Conservation (phyloP, 129 eudicot genomes). For the Helianthus tuberosus region DNA sequence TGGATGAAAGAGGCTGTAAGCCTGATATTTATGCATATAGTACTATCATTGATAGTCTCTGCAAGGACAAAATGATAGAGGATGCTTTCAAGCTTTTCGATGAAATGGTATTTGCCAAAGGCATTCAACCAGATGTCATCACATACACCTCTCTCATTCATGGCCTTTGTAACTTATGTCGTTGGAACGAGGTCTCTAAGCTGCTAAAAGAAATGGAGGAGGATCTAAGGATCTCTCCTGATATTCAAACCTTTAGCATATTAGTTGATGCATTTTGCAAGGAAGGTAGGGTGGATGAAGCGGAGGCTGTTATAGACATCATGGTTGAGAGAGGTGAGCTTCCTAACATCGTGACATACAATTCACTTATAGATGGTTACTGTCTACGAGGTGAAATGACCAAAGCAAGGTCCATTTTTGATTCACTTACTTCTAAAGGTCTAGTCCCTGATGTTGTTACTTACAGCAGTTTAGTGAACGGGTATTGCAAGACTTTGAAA, state of each 20-base stretch:
- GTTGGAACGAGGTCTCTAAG: slow-evolving; percentile 29
- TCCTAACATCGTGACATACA: neutral
- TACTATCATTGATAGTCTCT: slow-evolving; percentile 19
- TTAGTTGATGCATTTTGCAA: slow-evolving; percentile 48
- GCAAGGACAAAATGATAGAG: slow-evolving; percentile 31
- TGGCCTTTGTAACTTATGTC: slow-evolving; percentile 33
- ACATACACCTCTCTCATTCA: neutral
- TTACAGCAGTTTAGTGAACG: slow-evolving; percentile 28
- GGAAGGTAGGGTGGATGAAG: slow-evolving; percentile 31
- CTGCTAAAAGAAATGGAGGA: slow-evolving; percentile 36
- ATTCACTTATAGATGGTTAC: neutral
- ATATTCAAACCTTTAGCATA: slow-evolving; percentile 16
- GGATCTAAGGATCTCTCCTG: neutral
- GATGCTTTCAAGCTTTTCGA: slow-evolving; percentile 31
- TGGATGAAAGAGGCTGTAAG: slow-evolving; percentile 20
- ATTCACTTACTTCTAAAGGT: slow-evolving; percentile 13
- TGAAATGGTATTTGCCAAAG: slow-evolving; percentile 34
- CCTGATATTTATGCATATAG: slow-evolving; percentile 14
- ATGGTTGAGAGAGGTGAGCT: neutral
- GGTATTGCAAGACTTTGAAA: slow-evolving; percentile 24
- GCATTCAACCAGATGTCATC: slow-evolving; percentile 30
- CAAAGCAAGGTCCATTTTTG: slow-evolving; percentile 27
- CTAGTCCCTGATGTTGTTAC: slow-evolving; percentile 12
- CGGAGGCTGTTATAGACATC: slow-evolving; percentile 21
- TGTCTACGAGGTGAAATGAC: slow-evolving; percentile 4